Base-by-base conservation (phyloP, 306 rosid genomes). In the Herpetospermum pedunculosum region DNA sequence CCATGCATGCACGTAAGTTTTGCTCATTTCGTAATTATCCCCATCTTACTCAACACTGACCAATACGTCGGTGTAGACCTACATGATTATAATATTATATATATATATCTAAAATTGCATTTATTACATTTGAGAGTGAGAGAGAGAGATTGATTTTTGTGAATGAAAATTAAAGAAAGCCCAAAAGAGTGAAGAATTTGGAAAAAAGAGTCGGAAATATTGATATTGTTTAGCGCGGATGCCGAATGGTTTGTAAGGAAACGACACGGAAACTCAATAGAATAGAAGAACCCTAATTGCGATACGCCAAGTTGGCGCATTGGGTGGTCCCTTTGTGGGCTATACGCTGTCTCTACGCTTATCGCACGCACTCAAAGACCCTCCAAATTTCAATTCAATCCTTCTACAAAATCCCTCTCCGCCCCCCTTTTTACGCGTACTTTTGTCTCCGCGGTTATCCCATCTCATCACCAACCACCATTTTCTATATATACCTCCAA, bases 281-380 rank as follows among this genome's bases (percentile, higher is more conserved):
- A 69, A 28, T 3, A 2, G 44, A 53, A 11, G 46, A 40, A 40
- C 1, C 10, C 5, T 4, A 43, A 47, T 4, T 15, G 41, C 43
- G n/a, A n/a, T n/a, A n/a, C n/a, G n/a, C n/a, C n/a, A n/a, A n/a
- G n/a, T n/a, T n/a, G n/a, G n/a, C n/a, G n/a, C 41, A 26, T 13
- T 28, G 9, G 53, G 11, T n/a, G n/a, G n/a, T n/a, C n/a, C n/a
- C 28, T n/a, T 37, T 52, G 76, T 72, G 64, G 30, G 63, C 47
- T 54, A 16, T 49, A 35, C 76, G 65, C 63, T 35, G 47, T 26
- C 62, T 53, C 2, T 4, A 48, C 75, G 58, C 75, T 50, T 1
- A 49, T 72, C 46, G 76, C 37, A 52, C 76, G 65, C 63, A 53
- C 65, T 14, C 67, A 37, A 44, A 69, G 74, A 69, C 74, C 68